Evolutionary conservation across 768 basidiomycete genomes (phyloP).

Genomic region (Daedaleopsis sinensis): DNA sequence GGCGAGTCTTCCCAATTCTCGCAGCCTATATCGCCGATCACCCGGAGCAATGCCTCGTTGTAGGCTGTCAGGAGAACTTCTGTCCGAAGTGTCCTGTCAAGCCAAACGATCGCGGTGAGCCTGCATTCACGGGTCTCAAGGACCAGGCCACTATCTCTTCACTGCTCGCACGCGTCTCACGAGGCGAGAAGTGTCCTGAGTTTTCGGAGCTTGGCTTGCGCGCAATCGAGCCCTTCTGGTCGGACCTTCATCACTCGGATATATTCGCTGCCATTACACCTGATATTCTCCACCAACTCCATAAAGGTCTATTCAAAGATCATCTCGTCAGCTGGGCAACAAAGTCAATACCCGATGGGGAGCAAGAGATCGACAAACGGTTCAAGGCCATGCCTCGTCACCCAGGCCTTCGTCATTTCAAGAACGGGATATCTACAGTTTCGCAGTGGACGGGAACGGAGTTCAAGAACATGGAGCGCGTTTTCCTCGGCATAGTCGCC

Average conservation of each 20-base stretch:
- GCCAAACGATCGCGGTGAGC: constrained; percentile 25
- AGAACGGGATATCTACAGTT: constrained; percentile 42
- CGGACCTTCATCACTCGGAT: constrained; percentile 39
- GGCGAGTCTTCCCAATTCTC: constrained; percentile 41
- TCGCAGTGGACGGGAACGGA: constrained; percentile 49
- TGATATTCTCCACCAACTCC: constrained; percentile 49
- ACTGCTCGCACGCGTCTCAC: background rate
- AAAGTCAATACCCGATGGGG: constrained; percentile 11
- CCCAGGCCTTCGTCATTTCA: constrained; percentile 42
- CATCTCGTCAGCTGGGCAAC: constrained; percentile 37
- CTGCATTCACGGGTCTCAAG: constrained; percentile 3
- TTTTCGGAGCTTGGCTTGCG: constrained; percentile 19
- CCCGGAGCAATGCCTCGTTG: constrained; percentile 47
- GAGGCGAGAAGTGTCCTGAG: constrained; percentile 1
- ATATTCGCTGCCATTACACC: constrained; percentile 44
- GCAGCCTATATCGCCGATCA: constrained; percentile 44
- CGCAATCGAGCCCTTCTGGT: constrained; percentile 42
- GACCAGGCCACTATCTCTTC: constrained; percentile 2
- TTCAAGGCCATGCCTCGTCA: constrained; percentile 35
- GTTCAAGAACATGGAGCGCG: constrained; percentile 14
- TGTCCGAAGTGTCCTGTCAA: constrained; percentile 35
- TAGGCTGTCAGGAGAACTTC: constrained; percentile 23
- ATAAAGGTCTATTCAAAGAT: constrained; percentile 51
- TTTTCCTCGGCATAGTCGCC: too few relatives aligned
- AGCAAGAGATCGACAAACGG: constrained; percentile 40